Percentiles rank a stretch among this genome's conserved stretches.
Evolutionary conservation across 2,329 filamentous ascomycete genomes (phyloP).

Genomic region (Neophaeococcomyces aloes): DNA sequence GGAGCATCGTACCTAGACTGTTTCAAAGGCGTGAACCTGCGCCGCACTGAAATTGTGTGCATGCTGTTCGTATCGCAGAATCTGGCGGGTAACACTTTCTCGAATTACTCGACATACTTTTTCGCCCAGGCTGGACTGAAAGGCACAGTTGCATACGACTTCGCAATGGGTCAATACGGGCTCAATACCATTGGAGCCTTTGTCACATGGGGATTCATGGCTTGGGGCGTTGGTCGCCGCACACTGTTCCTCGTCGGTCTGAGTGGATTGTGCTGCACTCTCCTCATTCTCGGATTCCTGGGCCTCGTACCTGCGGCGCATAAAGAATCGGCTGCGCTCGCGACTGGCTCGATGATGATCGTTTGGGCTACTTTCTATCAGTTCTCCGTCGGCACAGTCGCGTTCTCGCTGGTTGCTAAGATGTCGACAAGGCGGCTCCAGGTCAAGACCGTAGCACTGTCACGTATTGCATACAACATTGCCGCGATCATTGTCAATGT

Average conservation of each 20-base stretch:
- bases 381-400: background rate
- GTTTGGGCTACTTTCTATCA: background rate
- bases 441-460: slow-evolving; percentile 36
- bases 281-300: background rate
- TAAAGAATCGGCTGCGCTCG: background rate
- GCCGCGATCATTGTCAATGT: slow-evolving; percentile 32
- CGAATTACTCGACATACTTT: slow-evolving; percentile 51
- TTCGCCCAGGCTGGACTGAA: slow-evolving; percentile 29
- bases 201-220: slow-evolving; percentile 32
- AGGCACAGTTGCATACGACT: slow-evolving; percentile 26
- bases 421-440: background rate
- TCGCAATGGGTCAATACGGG: no score
- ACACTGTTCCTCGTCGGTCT: slow-evolving; percentile 30
- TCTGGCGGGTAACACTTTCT: slow-evolving; percentile 53
- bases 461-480: slow-evolving; percentile 40
- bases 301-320: slow-evolving; percentile 27
- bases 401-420: slow-evolving; percentile 38
- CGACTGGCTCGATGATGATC: background rate
- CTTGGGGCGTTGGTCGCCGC: slow-evolving; percentile 34
- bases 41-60: slow-evolving; percentile 64
- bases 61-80: slow-evolving; percentile 58
- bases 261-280: background rate
- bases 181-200: slow-evolving; percentile 40
- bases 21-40: slow-evolving; percentile 67
- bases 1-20: slow-evolving; percentile 58